Percentiles rank a stretch among this genome's conserved stretches.
phyloP scores from a whole-genome alignment of 306 rosid species.

The Fagus sylvatica region DNA sequence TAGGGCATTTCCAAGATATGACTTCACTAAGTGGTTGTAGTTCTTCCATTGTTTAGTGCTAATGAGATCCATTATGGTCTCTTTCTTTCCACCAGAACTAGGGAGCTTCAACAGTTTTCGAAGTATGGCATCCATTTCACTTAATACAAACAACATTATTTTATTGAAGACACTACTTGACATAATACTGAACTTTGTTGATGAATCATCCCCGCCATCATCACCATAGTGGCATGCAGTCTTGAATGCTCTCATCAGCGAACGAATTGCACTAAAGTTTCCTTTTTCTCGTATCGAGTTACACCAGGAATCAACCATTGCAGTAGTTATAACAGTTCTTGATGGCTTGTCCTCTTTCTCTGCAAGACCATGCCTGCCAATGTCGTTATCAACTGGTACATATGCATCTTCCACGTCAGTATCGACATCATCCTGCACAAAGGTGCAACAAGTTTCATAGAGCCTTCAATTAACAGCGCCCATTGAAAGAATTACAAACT shows the following conservation, averaged over 20 bases:
- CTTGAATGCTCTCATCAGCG: conserved; percentile 75
- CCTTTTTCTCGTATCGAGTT: conserved; percentile 55
- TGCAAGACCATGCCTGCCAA: conserved; percentile 26
- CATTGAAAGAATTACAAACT: background rate
- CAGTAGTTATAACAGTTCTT: conserved; percentile 56
- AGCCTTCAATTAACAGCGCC: conserved; percentile 4
- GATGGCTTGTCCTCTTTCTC: conserved; percentile 43
- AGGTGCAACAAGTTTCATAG: conserved; percentile 17
- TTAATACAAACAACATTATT: conserved; percentile 79
- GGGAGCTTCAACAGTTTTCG: conserved; percentile 80
- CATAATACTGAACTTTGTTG: conserved; percentile 61
- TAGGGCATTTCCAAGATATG: conserved; percentile 92
- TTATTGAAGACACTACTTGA: conserved; percentile 87
- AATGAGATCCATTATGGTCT: conserved; percentile 65
- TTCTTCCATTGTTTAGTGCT: conserved; percentile 70
- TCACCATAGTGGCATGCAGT: conserved; percentile 96
- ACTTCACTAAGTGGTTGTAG: conserved; percentile 73
- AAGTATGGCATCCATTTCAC: conserved; percentile 86
- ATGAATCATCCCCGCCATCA: conserved; percentile 58
- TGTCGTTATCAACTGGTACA: conserved; percentile 35
- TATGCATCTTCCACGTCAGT: conserved; percentile 53
- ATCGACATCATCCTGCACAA: conserved; percentile 62
- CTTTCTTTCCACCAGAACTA: conserved; percentile 76
- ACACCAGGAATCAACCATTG: conserved; percentile 85
- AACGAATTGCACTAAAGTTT: conserved; percentile 63